A percentile compares a stretch with the other conserved stretches of the same genome.
phyloP scores from a whole-genome alignment of 2,329 filamentous ascomycete genomes.

The Zymoseptoria crescenta region DNA sequence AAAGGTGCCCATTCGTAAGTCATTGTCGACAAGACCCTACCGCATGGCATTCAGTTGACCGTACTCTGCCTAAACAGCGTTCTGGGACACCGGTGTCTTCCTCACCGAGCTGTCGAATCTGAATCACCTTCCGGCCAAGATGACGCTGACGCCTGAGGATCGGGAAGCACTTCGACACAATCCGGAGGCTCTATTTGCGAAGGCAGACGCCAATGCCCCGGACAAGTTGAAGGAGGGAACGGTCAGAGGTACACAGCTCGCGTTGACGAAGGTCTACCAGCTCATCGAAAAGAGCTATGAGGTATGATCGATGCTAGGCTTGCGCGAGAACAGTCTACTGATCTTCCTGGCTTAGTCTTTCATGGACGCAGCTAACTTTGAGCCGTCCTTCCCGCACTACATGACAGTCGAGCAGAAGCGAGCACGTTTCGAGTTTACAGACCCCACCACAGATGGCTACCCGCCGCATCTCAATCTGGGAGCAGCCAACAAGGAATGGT shows the following conservation, averaged over 20 bases:
- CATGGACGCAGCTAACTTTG: constrained; percentile 18
- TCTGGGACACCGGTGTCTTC: constrained; percentile 16
- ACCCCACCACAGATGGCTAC: constrained; percentile 17
- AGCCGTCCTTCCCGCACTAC: constrained; percentile 14
- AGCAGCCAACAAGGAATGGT: constrained; percentile 20
- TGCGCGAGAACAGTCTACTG: neutral
- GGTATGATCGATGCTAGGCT: neutral
- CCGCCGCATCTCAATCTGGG: constrained; percentile 24
- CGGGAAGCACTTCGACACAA: constrained; percentile 10
- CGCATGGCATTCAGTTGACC: neutral
- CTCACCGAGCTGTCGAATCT: constrained; percentile 11
- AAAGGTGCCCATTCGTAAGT: constrained; percentile 5
- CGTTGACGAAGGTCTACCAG: constrained; percentile 17
- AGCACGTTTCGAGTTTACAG: constrained; percentile 15
- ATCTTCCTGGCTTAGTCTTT: constrained; percentile 2
- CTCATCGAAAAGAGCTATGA: constrained; percentile 16
- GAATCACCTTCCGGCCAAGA: constrained; percentile 5
- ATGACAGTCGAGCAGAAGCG: constrained; percentile 14
- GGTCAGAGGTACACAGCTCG: constrained; percentile 15
- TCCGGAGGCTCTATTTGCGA: constrained; percentile 10
- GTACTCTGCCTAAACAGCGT: neutral
- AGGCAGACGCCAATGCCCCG: constrained; percentile 8
- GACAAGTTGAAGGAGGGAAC: constrained; percentile 12
- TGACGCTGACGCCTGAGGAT: constrained; percentile 9
- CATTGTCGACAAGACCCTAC: neutral